Evolutionary conservation across 495 filamentous ascomycete species (phyloP), one percentile per base, ranked within the genome.

Genomic region (Lentithecium fluviatile): DNA sequence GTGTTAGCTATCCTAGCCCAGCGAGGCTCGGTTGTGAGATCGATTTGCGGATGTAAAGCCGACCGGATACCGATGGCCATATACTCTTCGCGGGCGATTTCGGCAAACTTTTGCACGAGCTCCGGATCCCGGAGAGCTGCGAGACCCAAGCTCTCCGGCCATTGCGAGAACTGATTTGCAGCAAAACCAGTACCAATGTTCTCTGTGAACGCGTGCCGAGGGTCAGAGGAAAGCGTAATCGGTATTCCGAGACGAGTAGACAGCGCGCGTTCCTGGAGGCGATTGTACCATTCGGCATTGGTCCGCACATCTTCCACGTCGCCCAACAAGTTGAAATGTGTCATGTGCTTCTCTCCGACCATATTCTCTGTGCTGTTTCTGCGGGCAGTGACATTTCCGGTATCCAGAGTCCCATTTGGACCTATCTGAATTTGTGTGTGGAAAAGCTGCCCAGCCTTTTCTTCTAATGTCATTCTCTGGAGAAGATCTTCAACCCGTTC

Each of bases 1-100:
- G 57, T 52, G 38, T 45, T 65, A 0, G 45, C 47, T 29, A 71
- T 73, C 8, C 74, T 68, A 1, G 71, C 58, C 73, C 74, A 76
- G 10, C 74, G 69, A 15, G 69, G 69, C 46, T 76, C 74, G 0
- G 74, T 76, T 1, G 71, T 40, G 15, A 76, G 10, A 46, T 76
- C 73, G 7, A 76, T 67, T 42, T 75, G 74, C 8, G 74, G 74
- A 45, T 75, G 74, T 0, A 76, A 56, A 13, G 73, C 70, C 5
- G 63, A 45, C 26, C 46, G 46, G n/a, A 60, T 45, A 2, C 57
- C 57, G 58, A 70, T 49, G 64, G 70, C 58, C 63, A 66, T 43
- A 50, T 40, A 34, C 64, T 73, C 52, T 51, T 60, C 57, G 12
- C 57, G n/a, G 1, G 57, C 57, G 21, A 60, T 60, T 12, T 60